A percentile compares a stretch with the other conserved stretches of the same genome.
Evolutionary conservation across 2,329 filamentous ascomycete species (phyloP).

Genomic region (Aspergillus viridinutans): DNA sequence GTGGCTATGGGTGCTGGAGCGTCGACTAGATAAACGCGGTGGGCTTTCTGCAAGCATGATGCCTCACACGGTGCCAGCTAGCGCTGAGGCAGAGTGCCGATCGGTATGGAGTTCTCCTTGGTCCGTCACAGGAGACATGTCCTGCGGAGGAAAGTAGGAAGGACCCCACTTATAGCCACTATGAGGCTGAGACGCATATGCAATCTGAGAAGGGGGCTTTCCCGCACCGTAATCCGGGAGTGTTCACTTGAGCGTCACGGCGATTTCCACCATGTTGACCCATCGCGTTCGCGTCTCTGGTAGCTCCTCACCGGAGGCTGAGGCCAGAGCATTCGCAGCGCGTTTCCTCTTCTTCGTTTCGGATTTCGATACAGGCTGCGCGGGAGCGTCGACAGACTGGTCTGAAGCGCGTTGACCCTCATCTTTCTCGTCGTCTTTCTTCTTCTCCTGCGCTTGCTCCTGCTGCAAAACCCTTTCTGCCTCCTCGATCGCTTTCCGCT

Average conservation of each 20-base stretch:
- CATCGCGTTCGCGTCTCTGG: constrained; percentile 44
- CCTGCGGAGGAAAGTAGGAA: not conserved
- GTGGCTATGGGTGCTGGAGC: not conserved
- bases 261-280: constrained; percentile 46
- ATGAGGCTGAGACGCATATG: not conserved
- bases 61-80: not conserved
- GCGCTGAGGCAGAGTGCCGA: not conserved
- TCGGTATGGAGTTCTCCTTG: not conserved
- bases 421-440: constrained; percentile 12
- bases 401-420: constrained; percentile 8
- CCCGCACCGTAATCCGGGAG: not conserved
- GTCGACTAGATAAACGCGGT: not conserved
- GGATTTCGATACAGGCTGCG: constrained; percentile 12
- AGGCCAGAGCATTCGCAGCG: constrained; percentile 13
- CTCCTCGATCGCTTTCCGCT: constrained; percentile 22
- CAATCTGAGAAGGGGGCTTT: not conserved
- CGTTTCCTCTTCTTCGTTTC: constrained; percentile 29
- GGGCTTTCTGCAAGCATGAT: not conserved
- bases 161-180: not conserved
- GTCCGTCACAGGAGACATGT: not conserved
- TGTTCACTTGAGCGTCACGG: constrained; percentile 39
- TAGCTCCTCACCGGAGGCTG: constrained; percentile 34
- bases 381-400: not conserved
- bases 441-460: constrained; percentile 10
- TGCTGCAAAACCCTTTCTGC: constrained; percentile 18